Conservation (phyloP, 2,329 filamentous ascomycete genomes). For the Biscogniauxia sp. region DNA sequence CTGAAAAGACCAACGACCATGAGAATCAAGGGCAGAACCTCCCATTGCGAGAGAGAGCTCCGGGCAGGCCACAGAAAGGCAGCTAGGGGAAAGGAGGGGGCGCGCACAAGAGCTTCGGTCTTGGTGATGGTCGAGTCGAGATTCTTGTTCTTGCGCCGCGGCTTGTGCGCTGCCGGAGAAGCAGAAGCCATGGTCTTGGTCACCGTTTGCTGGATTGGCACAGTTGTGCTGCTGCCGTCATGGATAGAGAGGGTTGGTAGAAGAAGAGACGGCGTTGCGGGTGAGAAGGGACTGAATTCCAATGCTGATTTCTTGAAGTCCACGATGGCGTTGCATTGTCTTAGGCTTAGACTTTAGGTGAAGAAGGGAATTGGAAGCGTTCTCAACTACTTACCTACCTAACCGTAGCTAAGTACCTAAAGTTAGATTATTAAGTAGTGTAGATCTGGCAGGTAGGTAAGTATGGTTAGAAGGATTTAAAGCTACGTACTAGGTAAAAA, state of each 20-base stretch:
- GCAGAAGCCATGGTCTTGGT: constrained; percentile 53
- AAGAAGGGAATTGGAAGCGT: too few species aligned
- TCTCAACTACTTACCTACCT: too few species aligned
- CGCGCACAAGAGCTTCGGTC: constrained; percentile 47
- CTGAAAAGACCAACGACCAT: constrained; percentile 90
- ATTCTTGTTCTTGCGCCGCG: constrained; percentile 57
- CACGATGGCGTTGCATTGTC: too few species aligned
- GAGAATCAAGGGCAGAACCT: constrained; percentile 80
- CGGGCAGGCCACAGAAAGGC: constrained; percentile 94
- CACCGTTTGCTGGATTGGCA: constrained; percentile 24
- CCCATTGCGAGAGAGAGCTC: constrained; percentile 84
- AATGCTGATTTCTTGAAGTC: too few species aligned
- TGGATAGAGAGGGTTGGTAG: constrained; percentile 10
- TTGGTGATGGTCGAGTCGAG: constrained; percentile 36
- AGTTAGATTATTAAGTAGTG: too few species aligned
- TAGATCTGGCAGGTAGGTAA: too few species aligned
- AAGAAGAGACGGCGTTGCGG: background rate
- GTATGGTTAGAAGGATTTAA: too few species aligned
- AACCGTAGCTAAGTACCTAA: too few species aligned
- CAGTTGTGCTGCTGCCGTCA: constrained; percentile 17
- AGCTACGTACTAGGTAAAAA: too few species aligned
- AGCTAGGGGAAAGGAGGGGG: constrained; percentile 82
- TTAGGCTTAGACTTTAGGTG: too few species aligned
- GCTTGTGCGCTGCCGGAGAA: constrained; percentile 55
- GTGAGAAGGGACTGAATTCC: too few species aligned